Percentiles rank a stretch among this genome's conserved stretches.
Conservation (phyloP, 1,284 basidiomycete species). For the Fomitopsis schrenkii region DNA sequence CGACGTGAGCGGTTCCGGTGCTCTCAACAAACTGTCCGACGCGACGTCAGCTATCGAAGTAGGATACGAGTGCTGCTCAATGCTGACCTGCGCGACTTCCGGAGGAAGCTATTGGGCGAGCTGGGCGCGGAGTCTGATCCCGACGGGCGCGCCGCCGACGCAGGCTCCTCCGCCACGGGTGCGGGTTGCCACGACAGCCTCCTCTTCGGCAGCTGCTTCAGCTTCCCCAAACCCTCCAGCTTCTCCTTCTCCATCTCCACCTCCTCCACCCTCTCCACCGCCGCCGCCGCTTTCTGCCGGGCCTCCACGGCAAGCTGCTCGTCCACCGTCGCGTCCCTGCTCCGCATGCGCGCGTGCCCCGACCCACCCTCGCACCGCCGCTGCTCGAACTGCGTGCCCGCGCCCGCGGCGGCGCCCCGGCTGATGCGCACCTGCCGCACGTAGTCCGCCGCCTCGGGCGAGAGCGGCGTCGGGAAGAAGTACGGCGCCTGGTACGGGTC, state of each 20-base stretch:
- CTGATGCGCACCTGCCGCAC: constrained; percentile 21
- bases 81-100: constrained; percentile 2
- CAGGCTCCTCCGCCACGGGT: neutral
- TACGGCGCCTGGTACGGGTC: constrained; percentile 62
- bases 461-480: constrained; percentile 49
- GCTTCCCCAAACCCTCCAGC: neutral
- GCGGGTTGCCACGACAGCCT: neutral
- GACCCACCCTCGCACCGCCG: neutral
- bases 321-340: neutral
- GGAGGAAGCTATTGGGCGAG: neutral
- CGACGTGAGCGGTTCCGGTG: neutral
- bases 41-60: neutral
- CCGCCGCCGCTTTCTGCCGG: neutral
- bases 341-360: neutral
- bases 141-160: neutral
- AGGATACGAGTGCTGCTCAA: neutral
- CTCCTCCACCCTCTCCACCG: neutral
- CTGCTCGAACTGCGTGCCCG: neutral
- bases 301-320: neutral
- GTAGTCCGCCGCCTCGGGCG: constrained; percentile 33
- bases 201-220: neutral
- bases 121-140: neutral
- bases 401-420: neutral
- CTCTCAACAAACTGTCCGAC: neutral
- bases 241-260: neutral